Evolutionary conservation across 495 filamentous ascomycete genomes (phyloP).

Genomic region (Schizothecium vesticola): DNA sequence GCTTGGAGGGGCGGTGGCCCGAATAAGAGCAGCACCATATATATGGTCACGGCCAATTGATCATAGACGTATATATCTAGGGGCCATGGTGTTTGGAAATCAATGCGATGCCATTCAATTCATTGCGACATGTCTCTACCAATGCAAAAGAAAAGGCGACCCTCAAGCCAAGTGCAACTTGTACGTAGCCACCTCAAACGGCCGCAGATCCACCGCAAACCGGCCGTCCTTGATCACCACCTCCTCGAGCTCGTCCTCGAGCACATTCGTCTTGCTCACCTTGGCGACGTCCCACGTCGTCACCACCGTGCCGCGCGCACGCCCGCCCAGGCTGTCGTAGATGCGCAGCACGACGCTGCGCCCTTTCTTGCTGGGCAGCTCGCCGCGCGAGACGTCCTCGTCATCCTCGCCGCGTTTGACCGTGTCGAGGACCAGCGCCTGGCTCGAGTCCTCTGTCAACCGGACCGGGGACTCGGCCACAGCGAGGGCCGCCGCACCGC

Average conservation of each 20-base stretch:
- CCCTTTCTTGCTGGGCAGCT: conserved; percentile 63
- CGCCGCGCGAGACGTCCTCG: conserved; percentile 71
- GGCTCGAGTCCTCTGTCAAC: conserved; percentile 44
- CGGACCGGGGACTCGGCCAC: conserved; percentile 45
- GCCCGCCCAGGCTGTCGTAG: conserved; percentile 89
- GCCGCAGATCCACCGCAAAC: conserved; percentile 62
- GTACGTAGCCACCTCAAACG: conserved; percentile 89
- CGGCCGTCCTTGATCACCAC: conserved; percentile 44
- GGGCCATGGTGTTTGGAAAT: not conserved
- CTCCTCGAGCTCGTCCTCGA: conserved; percentile 67
- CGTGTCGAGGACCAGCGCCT: conserved; percentile 69
- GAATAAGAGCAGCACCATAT: too few species aligned
- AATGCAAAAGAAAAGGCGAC: too few species aligned
- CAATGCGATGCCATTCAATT: not conserved
- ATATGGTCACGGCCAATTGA: not conserved
- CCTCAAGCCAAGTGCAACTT: conserved; percentile 57
- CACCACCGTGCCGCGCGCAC: conserved; percentile 58
- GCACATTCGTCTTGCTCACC: conserved; percentile 73
- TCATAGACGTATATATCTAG: not conserved
- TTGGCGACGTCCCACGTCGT: conserved; percentile 64
- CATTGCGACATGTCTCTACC: not conserved
- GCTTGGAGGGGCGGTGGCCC: not conserved
- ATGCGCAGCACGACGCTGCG: conserved; percentile 74
- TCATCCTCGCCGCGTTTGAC: conserved; percentile 96
- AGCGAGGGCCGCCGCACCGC: conserved; percentile 30